phyloP scores from a whole-genome alignment of 176 grass and related monocot genomes.

The Musa acuminata region DNA sequence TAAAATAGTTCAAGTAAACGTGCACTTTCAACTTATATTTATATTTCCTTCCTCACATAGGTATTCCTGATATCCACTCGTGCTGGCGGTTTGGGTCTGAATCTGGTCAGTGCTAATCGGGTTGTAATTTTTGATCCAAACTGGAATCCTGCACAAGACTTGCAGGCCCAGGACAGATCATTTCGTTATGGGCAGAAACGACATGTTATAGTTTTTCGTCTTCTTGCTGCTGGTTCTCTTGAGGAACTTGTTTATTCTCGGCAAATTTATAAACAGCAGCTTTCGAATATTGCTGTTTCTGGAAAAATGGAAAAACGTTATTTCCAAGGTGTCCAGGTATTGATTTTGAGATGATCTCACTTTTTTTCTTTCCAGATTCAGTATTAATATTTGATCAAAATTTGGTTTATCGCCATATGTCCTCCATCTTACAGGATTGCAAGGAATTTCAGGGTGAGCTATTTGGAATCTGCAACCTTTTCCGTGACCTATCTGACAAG shows the following conservation, averaged over 20 bases:
- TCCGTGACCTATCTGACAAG: slow-evolving; percentile 83
- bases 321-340: slow-evolving; percentile 96
- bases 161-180: slow-evolving; percentile 97
- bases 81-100: slow-evolving; percentile 88
- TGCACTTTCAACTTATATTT: not conserved
- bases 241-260: slow-evolving; percentile 94
- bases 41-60: slow-evolving; percentile 33
- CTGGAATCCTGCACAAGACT: slow-evolving; percentile 96
- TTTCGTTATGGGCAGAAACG: slow-evolving; percentile 89
- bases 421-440: slow-evolving; percentile 53
- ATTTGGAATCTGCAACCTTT: slow-evolving; percentile 97
- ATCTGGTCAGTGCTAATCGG: slow-evolving; percentile 88
- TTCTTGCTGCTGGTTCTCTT: slow-evolving; percentile 88
- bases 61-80: slow-evolving; percentile 96
- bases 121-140: slow-evolving; percentile 98
- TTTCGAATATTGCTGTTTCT: slow-evolving; percentile 94
- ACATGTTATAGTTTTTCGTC: slow-evolving; percentile 83
- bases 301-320: slow-evolving; percentile 92
- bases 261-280: slow-evolving; percentile 92
- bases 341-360: not conserved
- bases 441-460: slow-evolving; percentile 96
- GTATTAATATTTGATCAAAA: not conserved
- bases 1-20: not conserved
- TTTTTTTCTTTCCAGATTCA: slow-evolving; percentile 15
- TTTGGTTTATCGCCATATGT: not conserved